These are phyloP conservation scores for Zhuliangozyma blackwelliae DNA, from an alignment of 1,139 yeast species.

Conservation along the genomic window DNA sequence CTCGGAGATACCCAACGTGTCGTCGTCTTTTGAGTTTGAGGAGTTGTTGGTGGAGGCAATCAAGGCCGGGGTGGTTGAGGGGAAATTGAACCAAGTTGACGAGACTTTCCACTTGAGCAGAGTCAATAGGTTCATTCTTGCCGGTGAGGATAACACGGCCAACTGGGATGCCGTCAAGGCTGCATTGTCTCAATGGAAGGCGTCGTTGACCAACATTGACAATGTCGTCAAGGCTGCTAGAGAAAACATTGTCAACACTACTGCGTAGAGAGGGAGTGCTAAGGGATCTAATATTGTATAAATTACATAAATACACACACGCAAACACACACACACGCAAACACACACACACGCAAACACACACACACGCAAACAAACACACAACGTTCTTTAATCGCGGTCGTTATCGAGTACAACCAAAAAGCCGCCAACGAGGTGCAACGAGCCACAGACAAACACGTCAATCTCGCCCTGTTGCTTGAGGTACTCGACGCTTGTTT, in stretches of 20 bases:
- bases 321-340: no score
- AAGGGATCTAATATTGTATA: constrained; percentile 3
- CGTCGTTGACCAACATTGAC: constrained; percentile 37
- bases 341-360: no score
- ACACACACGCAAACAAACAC: no score
- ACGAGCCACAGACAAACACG: constrained; percentile 90
- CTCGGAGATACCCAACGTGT: constrained; percentile 33
- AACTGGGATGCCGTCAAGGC: constrained; percentile 36
- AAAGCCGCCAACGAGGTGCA: constrained; percentile 92
- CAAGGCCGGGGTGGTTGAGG: constrained; percentile 43
- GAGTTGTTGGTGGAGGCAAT: constrained; percentile 41
- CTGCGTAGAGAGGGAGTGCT: constrained; percentile 8
- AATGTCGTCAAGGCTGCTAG: constrained; percentile 43
- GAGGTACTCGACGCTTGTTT: constrained; percentile 60
- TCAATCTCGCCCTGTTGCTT: constrained; percentile 46
- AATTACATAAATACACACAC: background rate
- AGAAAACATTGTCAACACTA: constrained; percentile 38
- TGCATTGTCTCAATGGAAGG: constrained; percentile 38
- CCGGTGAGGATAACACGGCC: constrained; percentile 32
- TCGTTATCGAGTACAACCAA: constrained; percentile 71
- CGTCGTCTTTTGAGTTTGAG: constrained; percentile 37
- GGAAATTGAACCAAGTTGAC: constrained; percentile 45
- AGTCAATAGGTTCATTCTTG: constrained; percentile 40
- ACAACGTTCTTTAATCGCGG: constrained; percentile 14
- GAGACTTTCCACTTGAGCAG: constrained; percentile 41